Evolutionary conservation across 139 green algal species (phyloP).

Genomic region (Tetradesmus obliquus): DNA sequence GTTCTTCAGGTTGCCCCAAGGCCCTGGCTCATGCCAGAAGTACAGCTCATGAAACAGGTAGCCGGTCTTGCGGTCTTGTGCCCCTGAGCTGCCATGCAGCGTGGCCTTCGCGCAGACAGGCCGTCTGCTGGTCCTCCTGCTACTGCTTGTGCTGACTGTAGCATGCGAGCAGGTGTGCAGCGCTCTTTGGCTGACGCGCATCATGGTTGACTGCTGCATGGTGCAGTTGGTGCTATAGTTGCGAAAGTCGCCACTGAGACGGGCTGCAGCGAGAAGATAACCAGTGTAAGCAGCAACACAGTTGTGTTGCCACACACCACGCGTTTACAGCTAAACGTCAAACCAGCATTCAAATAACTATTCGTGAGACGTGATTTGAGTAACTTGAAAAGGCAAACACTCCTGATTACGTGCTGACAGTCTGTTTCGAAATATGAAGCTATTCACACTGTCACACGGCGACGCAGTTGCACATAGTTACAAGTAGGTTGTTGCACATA

Average conservation of each 20-base stretch:
- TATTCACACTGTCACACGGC: too few relatives aligned
- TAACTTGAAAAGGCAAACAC: too few relatives aligned
- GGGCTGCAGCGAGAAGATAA: neutral
- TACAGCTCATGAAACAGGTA: constrained; percentile 46
- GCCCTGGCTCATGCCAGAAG: constrained; percentile 46
- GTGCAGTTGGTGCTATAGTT: neutral
- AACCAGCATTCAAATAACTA: neutral
- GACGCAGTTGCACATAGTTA: too few relatives aligned
- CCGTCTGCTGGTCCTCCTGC: neutral
- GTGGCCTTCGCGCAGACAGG: neutral
- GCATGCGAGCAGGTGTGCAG: neutral
- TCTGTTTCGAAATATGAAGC: too few relatives aligned
- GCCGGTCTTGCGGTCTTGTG: constrained; percentile 20
- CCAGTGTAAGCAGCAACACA: neutral
- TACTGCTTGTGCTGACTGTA: neutral
- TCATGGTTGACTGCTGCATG: neutral
- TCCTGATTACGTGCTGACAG: too few relatives aligned
- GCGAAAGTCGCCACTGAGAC: neutral
- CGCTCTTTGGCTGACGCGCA: neutral
- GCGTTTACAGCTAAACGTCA: neutral
- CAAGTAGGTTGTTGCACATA: too few relatives aligned
- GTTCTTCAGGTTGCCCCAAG: constrained; percentile 13
- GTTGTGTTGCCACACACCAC: neutral
- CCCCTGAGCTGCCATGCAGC: neutral
- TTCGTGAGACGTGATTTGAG: too few relatives aligned